Conservation (phyloP, 306 rosid species). For the Acacia acuminata region DNA sequence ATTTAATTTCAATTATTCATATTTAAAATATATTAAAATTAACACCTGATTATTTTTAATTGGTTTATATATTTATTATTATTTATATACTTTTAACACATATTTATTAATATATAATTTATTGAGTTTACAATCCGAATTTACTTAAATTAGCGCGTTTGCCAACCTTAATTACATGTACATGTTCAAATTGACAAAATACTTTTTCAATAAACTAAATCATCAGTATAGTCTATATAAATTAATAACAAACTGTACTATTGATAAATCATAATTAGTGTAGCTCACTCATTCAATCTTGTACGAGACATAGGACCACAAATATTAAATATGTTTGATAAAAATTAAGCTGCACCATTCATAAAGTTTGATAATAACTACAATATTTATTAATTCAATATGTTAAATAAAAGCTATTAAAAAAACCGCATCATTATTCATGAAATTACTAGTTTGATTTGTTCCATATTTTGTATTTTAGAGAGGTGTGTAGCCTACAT, state of each 20-base stretch:
- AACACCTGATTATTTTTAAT: no score
- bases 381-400: not conserved
- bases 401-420: not conserved
- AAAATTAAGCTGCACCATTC: not conserved
- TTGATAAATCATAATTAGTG: not conserved
- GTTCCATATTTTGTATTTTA: not conserved
- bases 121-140: no score
- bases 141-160: no score
- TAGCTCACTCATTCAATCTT: not conserved
- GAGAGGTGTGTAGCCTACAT: not conserved
- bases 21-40: no score
- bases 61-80: no score
- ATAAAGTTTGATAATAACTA: not conserved
- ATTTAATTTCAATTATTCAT: no score
- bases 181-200: not conserved
- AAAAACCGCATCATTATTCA: not conserved
- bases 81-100: no score
- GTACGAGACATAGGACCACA: not conserved
- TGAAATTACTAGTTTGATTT: not conserved
- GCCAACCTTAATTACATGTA: no score
- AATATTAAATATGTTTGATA: not conserved
- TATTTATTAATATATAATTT: no score
- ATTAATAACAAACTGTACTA: not conserved
- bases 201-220: not conserved
- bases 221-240: not conserved